These are phyloP conservation scores for Fusarium guadeloupense DNA, from an alignment of 2,329 filamentous ascomycete species.

Conservation along the genomic window DNA sequence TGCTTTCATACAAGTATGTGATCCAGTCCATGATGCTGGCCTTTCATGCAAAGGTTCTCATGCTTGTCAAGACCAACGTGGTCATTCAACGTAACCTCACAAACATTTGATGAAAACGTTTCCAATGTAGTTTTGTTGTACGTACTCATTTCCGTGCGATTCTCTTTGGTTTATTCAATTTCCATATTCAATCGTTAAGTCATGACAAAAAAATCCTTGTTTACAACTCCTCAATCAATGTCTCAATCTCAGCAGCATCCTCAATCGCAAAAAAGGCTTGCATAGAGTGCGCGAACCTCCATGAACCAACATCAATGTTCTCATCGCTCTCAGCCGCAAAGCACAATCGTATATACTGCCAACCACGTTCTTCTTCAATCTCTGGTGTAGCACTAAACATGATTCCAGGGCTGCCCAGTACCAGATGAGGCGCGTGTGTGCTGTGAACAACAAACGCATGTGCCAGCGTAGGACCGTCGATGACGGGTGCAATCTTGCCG, in stretches of 20 bases:
- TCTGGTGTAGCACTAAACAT: constrained; percentile 77
- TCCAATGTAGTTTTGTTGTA: background rate
- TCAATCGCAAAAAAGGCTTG: constrained; percentile 82
- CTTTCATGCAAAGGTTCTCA: background rate
- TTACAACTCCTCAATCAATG: constrained; percentile 57
- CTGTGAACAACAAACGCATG: constrained; percentile 76
- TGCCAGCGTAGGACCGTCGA: constrained; percentile 66
- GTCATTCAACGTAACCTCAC: too few relatives aligned
- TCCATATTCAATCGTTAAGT: background rate
- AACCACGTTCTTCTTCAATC: constrained; percentile 67
- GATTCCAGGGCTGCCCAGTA: constrained; percentile 74
- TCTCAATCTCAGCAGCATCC: constrained; percentile 71
- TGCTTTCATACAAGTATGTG: too few relatives aligned
- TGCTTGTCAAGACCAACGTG: background rate
- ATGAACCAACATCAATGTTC: constrained; percentile 68
- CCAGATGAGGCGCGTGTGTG: constrained; percentile 73
- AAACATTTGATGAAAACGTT: too few relatives aligned
- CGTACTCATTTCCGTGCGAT: background rate
- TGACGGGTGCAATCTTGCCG: constrained; percentile 47
- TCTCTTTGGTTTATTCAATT: background rate
- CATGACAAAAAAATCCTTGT: background rate
- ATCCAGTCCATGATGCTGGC: background rate
- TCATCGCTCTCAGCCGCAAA: constrained; percentile 85
- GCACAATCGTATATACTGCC: constrained; percentile 80
- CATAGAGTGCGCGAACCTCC: constrained; percentile 73